Evolutionary conservation across 2,329 filamentous ascomycete species (phyloP), one percentile per base, ranked within the genome.

Genomic region (Aspergillus caelatus): DNA sequence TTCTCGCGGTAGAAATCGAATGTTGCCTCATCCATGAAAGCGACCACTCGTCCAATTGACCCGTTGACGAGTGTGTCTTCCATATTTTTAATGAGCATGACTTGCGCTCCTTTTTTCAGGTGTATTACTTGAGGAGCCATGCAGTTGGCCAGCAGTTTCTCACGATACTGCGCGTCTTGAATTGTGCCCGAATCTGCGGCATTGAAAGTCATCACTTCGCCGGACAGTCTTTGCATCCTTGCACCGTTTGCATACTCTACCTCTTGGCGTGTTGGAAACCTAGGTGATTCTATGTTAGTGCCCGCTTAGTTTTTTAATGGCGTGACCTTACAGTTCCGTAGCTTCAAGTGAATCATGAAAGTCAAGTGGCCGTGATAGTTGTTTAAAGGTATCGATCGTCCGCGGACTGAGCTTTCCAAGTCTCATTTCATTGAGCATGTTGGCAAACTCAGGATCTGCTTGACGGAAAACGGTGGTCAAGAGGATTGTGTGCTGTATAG

Each of bases 51-150:
- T 28, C 95, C 95, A 11, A 99, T 84, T 0, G 94, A 96, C 5
- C 95, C 95, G 74, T 99, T 99, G 69, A 98, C 95, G 0, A 99
- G 85, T 0, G 88, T 89, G 45, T 97, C 93, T 73, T 99, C 95
- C 80, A 98, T 90, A 71, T 99, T 99, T 78, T 99, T 99, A 83
- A 99, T 97, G n/a, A 99, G 83, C 95, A 99, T 99, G 52, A 99
- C 96, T 75, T 99, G 96, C 0, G 95, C 92, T 11, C 93, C 92
- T 66, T 95, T 90, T 77, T 97, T 98, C 34, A 99, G 80, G 39
- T 91, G 88, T 23, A 99, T 86, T 0, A 79, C 74, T 70, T 90
- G 90, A 0, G 95, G 94, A 0, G 95, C 94, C 91, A 99, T 97
- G 87, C 96, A 96, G 73, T 94, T 97, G 7, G 86, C 79, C 7